Percentiles rank a stretch among this genome's conserved stretches.
Evolutionary conservation across 495 filamentous ascomycete genomes (phyloP).

Genomic region (Aspergillus leporis): DNA sequence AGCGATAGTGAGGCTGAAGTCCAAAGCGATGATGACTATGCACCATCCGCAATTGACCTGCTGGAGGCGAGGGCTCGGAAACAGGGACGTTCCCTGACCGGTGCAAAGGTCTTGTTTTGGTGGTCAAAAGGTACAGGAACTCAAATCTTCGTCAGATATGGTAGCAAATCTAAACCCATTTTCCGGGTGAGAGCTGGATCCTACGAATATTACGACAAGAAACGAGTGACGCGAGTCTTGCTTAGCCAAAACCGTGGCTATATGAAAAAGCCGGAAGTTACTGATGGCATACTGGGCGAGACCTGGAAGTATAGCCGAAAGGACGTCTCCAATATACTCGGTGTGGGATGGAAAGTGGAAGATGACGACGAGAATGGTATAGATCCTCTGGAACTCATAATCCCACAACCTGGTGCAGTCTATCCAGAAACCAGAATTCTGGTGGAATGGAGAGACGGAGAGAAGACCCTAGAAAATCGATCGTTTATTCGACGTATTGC

Average conservation of each 20-base stretch:
- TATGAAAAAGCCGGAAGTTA: constrained; percentile 10
- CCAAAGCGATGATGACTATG: too few species aligned
- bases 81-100: background rate
- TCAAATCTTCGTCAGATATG: constrained; percentile 24
- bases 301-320: constrained; percentile 21
- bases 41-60: background rate
- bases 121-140: constrained; percentile 26
- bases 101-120: constrained; percentile 56
- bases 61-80: constrained; percentile 5
- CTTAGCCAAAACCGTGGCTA: constrained; percentile 17
- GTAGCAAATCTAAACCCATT: constrained; percentile 14
- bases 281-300: constrained; percentile 13
- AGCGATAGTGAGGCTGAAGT: too few species aligned
- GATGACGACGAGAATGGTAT: constrained; percentile 21
- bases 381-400: constrained; percentile 14
- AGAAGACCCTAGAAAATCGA: constrained; percentile 20
- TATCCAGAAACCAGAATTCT: constrained; percentile 26
- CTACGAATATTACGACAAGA: constrained; percentile 18
- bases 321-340: constrained; percentile 22
- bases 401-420: constrained; percentile 9
- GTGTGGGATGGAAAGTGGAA: constrained; percentile 27
- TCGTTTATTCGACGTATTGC: constrained; percentile 24
- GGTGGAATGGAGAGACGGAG: constrained; percentile 26
- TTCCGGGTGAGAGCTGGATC: constrained; percentile 25
- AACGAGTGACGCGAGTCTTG: constrained; percentile 9